These are phyloP conservation scores for Diversispora epigaea DNA, from an alignment of 192 early-diverging fungal species.

Conservation along the genomic window DNA sequence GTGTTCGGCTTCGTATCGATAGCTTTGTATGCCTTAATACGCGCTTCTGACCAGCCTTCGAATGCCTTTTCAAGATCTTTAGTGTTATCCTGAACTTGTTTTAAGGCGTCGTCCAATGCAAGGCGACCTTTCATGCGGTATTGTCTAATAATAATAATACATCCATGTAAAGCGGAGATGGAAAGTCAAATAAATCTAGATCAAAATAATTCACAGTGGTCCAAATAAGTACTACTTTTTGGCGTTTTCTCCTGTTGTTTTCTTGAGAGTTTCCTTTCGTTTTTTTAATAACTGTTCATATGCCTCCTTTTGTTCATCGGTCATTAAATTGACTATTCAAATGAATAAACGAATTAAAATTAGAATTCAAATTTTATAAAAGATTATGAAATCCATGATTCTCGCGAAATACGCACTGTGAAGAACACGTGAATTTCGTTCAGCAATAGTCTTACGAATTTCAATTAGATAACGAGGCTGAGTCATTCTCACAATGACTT, in stretches of 20 bases:
- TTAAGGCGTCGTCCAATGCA: constrained; percentile 85
- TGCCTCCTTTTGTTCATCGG: constrained; percentile 78
- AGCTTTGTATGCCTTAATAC: constrained; percentile 87
- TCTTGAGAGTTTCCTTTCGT: constrained; percentile 74
- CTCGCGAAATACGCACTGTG: not conserved
- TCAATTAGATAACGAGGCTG: constrained; percentile 68
- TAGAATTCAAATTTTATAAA: not conserved
- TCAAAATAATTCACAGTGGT: not conserved
- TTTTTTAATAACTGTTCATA: constrained; percentile 87
- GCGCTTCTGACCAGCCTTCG: constrained; percentile 95
- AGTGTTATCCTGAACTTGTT: constrained; percentile 78
- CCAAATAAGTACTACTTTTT: constrained; percentile 55
- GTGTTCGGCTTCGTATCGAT: constrained; percentile 96
- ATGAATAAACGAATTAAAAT: not conserved
- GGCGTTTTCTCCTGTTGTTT: constrained; percentile 74
- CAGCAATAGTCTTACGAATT: constrained; percentile 69
- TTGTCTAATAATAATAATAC: constrained; percentile 33
- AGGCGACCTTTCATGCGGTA: constrained; percentile 76
- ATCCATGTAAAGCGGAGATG: not conserved
- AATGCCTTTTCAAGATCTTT: constrained; percentile 82
- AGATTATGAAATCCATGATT: not conserved
- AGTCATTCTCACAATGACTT: constrained; percentile 85
- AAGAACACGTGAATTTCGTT: constrained; percentile 35
- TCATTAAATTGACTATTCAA: constrained; percentile 55
- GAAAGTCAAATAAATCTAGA: not conserved